Base-by-base conservation (phyloP, 108 stramenopile species). In the Stephanodiscus minutulus region DNA sequence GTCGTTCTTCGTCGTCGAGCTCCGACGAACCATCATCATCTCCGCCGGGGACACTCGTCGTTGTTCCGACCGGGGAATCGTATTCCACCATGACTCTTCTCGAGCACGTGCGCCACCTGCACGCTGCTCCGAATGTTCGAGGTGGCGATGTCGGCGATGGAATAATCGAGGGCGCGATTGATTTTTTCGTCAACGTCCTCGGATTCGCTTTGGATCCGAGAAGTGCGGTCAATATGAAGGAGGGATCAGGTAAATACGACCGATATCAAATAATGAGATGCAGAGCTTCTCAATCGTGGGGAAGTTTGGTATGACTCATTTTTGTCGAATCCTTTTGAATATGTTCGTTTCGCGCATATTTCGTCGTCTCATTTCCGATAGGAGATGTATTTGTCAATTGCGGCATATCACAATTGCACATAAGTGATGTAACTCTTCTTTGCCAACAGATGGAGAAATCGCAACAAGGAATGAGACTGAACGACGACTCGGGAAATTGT, bases 381-480 rank as follows among this genome's bases (percentile, higher is more conserved):
- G 53, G 54, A 39, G 85, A 73, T 8, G 54, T 86, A 3, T 76
- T 81, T 81, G 71, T 81, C 25, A 86, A 86, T 59, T 67, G 70
- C 72, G 87, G 85, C 7, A 69, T 72, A 18, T 76, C 81, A 3
- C 87, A 88, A 72, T 82, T 88, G 54, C 87, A 88, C 61, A 60
- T 88, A 27, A 81, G 81, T n/a, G 81, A 81, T 48, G 72, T 60
- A 50, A 64, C 27, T 49, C 59, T 74, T 13, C 35, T 61, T 27
- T 61, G 61, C 24, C 15, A 22, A 48, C 41, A 63, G 21, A 31
- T 62, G 48, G 52, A 49, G 18, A 29, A 66, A 43, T 22, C 20
- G 33, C 66, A 55, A 74, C 27, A 50, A 28, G 54, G 58, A 56
- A 29, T 21, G 52, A 22, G 25, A 15, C 54, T 56, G 54, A 18